Evolutionary conservation across 306 rosid genomes (phyloP), one percentile per base, ranked within the genome.

Genomic region (Malus sieversii): DNA sequence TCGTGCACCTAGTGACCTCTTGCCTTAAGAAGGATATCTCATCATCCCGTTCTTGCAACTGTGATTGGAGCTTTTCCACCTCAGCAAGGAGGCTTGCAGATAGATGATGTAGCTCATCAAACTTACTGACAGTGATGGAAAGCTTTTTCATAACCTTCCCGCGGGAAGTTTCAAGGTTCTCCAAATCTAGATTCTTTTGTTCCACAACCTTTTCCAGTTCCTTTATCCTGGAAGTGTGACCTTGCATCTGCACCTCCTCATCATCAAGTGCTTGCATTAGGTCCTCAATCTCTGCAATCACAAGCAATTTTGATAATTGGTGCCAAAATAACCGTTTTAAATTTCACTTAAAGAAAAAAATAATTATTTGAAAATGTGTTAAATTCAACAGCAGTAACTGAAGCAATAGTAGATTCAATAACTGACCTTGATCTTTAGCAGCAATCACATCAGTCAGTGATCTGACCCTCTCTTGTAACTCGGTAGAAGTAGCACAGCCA

Each of bases 11-110:
- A 71, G 99, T 92, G 83, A 95, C 92, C 87, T 95, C 99, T 85
- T 95, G 99, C 83, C 99, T 87, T 79, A 95, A 84, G 92, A 95
- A 92, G 79, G 99, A 95, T 76, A 95, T 86, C 85, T 95, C 99
- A 23, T 85, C 67, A 85, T 95, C 97, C 67, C 96, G 91, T 80
- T 95, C 99, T 87, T 86, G 99, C 87, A 95, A 79, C 82, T 92
- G 99, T 64, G 92, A 86, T 83, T 92, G 99, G 72, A 90, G 90
- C 79, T 83, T 90, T 88, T 95, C 99, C 85, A 95, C 89, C 87
- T 95, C 99, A 9, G 90, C 78, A 72, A 95, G 93, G 66, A 95
- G 99, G 83, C 84, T 90, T 69, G 86, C 97, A 52, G 96, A 90
- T 60, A 95, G 84, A 70, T 85, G 86, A 83, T 92, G 99, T 78